phyloP scores from a whole-genome alignment of 345 rosid species.

The Lepidium aucheri region DNA sequence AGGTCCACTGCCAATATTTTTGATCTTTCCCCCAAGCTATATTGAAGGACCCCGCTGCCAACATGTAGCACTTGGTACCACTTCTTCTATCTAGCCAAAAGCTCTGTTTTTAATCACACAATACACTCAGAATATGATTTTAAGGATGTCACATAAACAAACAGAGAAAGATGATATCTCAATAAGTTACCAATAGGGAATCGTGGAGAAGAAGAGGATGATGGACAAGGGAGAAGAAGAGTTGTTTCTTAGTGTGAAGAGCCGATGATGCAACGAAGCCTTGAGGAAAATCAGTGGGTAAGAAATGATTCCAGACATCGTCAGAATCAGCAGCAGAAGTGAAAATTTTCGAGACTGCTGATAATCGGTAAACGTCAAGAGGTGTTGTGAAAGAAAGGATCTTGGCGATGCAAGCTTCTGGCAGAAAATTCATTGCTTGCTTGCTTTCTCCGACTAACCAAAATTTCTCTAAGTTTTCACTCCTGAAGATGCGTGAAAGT shows the following conservation, averaged over 20 bases:
- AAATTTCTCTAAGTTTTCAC: too few species aligned
- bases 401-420: slow-evolving; percentile 46
- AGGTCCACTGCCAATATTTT: slow-evolving; percentile 53
- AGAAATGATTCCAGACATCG: slow-evolving; percentile 48
- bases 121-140: not conserved
- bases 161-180: too few species aligned
- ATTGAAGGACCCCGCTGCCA: slow-evolving; percentile 60
- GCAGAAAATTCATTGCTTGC: slow-evolving; percentile 28
- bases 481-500: too few species aligned
- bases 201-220: slow-evolving; percentile 34
- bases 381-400: slow-evolving; percentile 58
- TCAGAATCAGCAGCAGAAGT: slow-evolving; percentile 56
- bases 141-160: not conserved
- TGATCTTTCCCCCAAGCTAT: slow-evolving; percentile 53
- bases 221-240: slow-evolving; percentile 43
- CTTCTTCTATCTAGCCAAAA: slow-evolving; percentile 48
- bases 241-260: slow-evolving; percentile 37
- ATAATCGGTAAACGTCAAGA: slow-evolving; percentile 42
- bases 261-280: slow-evolving; percentile 8
- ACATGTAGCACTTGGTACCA: slow-evolving; percentile 46
- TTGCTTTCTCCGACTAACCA: too few species aligned
- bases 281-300: slow-evolving; percentile 42
- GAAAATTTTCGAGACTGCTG: slow-evolving; percentile 41
- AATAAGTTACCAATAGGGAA: slow-evolving; percentile 36
- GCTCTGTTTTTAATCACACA: slow-evolving; percentile 29